phyloP scores from a whole-genome alignment of 1,139 yeast genomes.

The Geotrichum aggregatum region DNA sequence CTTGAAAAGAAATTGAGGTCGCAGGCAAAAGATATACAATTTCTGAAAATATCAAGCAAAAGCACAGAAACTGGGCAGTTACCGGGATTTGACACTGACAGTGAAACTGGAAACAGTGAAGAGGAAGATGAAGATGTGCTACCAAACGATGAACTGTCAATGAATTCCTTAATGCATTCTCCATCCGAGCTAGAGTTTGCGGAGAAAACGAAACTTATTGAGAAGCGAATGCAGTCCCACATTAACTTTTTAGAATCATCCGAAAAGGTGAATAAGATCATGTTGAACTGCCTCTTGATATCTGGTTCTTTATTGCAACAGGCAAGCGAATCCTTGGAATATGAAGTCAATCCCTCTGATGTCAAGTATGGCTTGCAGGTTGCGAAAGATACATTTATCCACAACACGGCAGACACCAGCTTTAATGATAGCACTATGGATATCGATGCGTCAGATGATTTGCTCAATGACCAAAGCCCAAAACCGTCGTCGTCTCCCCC shows the following conservation, averaged over 20 bases:
- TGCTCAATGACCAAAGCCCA: not conserved
- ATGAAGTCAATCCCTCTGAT: slow-evolving; percentile 26
- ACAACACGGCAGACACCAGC: slow-evolving; percentile 9
- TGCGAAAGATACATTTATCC: slow-evolving; percentile 18
- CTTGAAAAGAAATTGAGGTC: slow-evolving; percentile 29
- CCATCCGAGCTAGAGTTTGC: slow-evolving; percentile 19
- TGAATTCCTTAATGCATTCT: slow-evolving; percentile 2
- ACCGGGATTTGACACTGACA: slow-evolving; percentile 11
- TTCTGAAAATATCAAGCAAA: slow-evolving; percentile 11
- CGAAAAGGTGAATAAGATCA: slow-evolving; percentile 25
- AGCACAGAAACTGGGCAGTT: not conserved
- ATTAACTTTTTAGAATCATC: slow-evolving; percentile 29
- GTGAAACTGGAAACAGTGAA: slow-evolving; percentile 18
- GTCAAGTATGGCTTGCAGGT: slow-evolving; percentile 20
- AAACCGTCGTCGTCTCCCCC: not conserved
- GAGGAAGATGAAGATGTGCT: slow-evolving; percentile 2
- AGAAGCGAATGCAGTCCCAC: slow-evolving; percentile 27
- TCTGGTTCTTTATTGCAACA: slow-evolving; percentile 28
- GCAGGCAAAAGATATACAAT: slow-evolving; percentile 27
- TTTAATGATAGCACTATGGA: slow-evolving; percentile 2
- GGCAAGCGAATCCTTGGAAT: slow-evolving; percentile 27
- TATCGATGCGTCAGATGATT: not conserved
- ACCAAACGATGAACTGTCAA: slow-evolving; percentile 13
- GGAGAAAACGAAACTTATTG: slow-evolving; percentile 24
- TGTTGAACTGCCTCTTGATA: slow-evolving; percentile 28